Evolutionary conservation across 306 rosid genomes (phyloP), one percentile per base, ranked within the genome.

Genomic region (Malus fusca): DNA sequence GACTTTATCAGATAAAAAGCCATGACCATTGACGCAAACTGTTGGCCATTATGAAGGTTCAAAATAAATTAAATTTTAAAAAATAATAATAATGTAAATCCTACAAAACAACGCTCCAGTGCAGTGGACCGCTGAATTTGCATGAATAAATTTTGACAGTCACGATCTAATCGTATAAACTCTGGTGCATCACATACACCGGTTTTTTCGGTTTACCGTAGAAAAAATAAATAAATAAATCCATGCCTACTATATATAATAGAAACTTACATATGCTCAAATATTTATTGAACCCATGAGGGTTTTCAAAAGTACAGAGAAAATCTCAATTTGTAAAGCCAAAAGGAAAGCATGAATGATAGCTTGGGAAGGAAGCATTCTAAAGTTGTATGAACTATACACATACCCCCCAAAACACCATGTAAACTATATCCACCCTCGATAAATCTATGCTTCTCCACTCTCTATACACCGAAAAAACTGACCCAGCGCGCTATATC

Each of bases 381-480:
- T 82, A 55, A 79, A 64, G 84, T 77, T 82, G 74, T 81, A 76
- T 81, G 89, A 87, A 84, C 92, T 91, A 89, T 91, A 89, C 90
- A 91, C 92, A 88, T 78, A 4, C 10, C 7, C 9, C 40, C 3
- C 69, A 80, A 75, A 77, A 86, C 55, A 51, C 74, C 87, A 88
- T 81, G 83, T 75, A 82, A 79, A 79, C 79, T 70, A 66, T 77
- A 70, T 87, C 72, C 84, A 84, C 84, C 83, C 78, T 69, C 84
- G 74, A 66, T 66, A 85, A 86, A 81, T 79, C 76, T 88, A 62
- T 82, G 75, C 75, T 76, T 46, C 43, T 82, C 62, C 19, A 37
- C 37, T 63, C 30, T 13, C 82, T 89, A 64, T 85, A 86, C 85
- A 89, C 84, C 42, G 42, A 23, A 17, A 21, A 78, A 78, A 77